Percentiles rank a stretch among this genome's conserved stretches.
These are phyloP conservation scores for Populus tomentosa DNA, from an alignment of 441 rosid species.

Conservation along the genomic window DNA sequence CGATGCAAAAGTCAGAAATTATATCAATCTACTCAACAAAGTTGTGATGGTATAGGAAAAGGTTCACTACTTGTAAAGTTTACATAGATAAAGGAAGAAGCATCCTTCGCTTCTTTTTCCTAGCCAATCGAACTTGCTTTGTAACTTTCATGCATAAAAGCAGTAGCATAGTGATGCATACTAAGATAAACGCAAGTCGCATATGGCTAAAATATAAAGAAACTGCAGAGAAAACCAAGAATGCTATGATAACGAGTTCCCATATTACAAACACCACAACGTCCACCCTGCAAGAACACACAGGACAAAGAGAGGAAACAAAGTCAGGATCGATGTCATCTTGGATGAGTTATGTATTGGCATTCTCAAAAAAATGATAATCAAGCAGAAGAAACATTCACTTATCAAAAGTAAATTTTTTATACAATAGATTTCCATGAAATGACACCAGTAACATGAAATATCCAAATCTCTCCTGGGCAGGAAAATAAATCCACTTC, in stretches of 20 bases:
- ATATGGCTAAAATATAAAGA: slow-evolving; percentile 77
- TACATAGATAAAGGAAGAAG: slow-evolving; percentile 97
- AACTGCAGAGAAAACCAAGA: slow-evolving; percentile 87
- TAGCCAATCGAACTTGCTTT: slow-evolving; percentile 70
- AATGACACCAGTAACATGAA: background rate
- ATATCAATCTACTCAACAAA: slow-evolving; percentile 26
- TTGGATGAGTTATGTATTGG: background rate
- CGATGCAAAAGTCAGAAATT: slow-evolving; percentile 14
- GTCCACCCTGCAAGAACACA: slow-evolving; percentile 67
- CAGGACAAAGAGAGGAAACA: background rate
- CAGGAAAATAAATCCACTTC: background rate
- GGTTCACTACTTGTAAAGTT: slow-evolving; percentile 19
- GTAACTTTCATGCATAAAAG: slow-evolving; percentile 77
- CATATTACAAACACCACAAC: slow-evolving; percentile 82
- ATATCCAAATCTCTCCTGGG: background rate
- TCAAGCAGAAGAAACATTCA: background rate
- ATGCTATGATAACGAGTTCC: slow-evolving; percentile 80
- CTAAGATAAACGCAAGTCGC: slow-evolving; percentile 64
- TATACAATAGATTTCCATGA: background rate
- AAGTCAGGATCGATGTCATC: slow-evolving; percentile 6
- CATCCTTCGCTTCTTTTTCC: slow-evolving; percentile 94
- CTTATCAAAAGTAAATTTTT: background rate
- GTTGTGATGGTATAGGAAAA: slow-evolving; percentile 13
- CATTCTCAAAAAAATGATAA: background rate
- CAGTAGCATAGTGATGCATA: slow-evolving; percentile 58